Base-by-base conservation (phyloP, 2,329 filamentous ascomycete species). In the Scedosporium apiospermum region DNA sequence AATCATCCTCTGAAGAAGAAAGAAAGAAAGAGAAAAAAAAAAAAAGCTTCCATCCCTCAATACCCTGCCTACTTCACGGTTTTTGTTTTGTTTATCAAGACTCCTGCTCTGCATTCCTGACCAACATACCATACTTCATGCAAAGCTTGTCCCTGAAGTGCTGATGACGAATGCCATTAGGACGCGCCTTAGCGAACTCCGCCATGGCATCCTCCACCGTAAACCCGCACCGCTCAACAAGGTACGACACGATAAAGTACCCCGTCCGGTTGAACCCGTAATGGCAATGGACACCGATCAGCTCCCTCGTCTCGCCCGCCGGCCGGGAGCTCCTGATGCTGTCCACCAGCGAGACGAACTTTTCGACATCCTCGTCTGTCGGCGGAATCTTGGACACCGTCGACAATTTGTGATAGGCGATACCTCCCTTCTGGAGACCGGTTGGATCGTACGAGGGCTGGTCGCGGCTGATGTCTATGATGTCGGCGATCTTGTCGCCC, bases 241-340 rank as follows among this genome's bases (percentile, higher is more conserved):
- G 78, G 71, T 97, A 98, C 69, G 88, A 91, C 38, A 91, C 88
- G 60, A 98, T 85, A 71, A 97, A 90, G 72, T 93, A 96, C 0
- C 93, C 93, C 0, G 93, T 97, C 23, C 93, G 84, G 72, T 98
- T 97, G 77, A 96, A 97, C 0, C 93, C 93, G 68, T 97, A 97
- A 70, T 98, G 93, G 69, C 93, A 98, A 72, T 98, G 93, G 0
- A 96, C 91, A 2, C 88, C 93, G 60, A 96, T 83, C 51, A 70
- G 64, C 6, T 68, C 68, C 0, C 77, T 75, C 1, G 77, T 69
- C 5, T 75, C 71, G 67, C 73, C 77, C 2, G 78, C 75, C 21
- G 71, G 71, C 63, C 72, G 69, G 1, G 63, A 55, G 30, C 76
- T 77, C 51, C 86, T 80, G 26, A 91, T 75, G 34, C 78, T 77